A percentile compares a stretch with the other conserved stretches of the same genome.
Conservation (phyloP, 2,329 filamentous ascomycete genomes). For the Fusarium cicatricum region DNA sequence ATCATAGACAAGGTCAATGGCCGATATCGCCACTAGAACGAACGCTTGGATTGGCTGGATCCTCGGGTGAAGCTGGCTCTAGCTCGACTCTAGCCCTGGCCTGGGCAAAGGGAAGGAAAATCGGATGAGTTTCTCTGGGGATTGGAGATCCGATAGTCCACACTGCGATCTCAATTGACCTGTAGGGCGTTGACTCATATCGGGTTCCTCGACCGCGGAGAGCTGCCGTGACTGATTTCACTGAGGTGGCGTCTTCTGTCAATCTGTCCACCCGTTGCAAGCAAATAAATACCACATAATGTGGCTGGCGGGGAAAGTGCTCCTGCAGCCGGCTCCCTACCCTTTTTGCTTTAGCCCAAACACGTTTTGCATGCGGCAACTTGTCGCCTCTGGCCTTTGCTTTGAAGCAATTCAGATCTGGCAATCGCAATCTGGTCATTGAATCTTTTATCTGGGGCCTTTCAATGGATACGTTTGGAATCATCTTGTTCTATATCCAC, state of each 20-base stretch:
- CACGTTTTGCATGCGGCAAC: constrained; percentile 4
- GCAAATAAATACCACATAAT: no score
- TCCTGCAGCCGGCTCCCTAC: constrained; percentile 19
- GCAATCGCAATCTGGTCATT: not conserved
- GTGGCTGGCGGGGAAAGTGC: constrained; percentile 14
- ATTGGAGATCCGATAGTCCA: not conserved
- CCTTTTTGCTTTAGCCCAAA: constrained; percentile 8
- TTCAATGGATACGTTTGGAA: no score
- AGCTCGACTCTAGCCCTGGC: constrained; percentile 6
- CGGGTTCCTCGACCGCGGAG: not conserved
- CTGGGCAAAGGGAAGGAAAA: constrained; percentile 20
- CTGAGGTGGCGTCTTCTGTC: not conserved
- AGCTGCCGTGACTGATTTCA: not conserved
- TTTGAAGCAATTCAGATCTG: no score
- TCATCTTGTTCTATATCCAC: no score
- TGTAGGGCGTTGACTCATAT: constrained; percentile 5
- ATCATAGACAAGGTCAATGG: not conserved
- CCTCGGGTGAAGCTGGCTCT: constrained; percentile 2
- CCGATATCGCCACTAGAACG: constrained; percentile 39
- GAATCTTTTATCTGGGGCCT: no score
- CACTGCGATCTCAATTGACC: constrained; percentile 1
- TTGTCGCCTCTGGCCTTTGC: not conserved
- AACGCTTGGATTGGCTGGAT: constrained; percentile 31
- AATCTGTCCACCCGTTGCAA: not conserved
- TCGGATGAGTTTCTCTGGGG: constrained; percentile 10